Evolutionary conservation across 192 early-diverging fungal species (phyloP), one percentile per base, ranked within the genome.

Genomic region (Backusella circina): DNA sequence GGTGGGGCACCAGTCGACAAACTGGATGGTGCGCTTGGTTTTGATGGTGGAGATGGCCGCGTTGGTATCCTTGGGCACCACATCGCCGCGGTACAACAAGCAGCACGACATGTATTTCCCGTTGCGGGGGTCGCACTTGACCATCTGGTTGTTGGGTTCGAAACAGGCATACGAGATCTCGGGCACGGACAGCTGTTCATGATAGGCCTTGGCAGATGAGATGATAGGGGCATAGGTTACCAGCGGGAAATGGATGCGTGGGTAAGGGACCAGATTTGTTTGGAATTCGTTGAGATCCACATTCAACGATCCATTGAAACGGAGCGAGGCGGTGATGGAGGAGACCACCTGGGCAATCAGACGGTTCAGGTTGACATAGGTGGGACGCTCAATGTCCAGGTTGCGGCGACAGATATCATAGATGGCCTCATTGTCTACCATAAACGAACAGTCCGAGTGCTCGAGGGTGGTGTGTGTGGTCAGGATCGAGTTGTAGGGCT

Each of bases 71-170:
- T 98, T 99, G 86, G 96, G 95, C 41, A 97, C 95, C 32, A 99
- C 97, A 84, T 98, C 97, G 83, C 98, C 97, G 84, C 96, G 98
- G 90, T 98, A 99, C 76, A 98, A 85, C 72, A 98, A 89, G 87
- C 98, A 99, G 88, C 95, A 98, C 41, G 97, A 94, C 96, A 99
- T 99, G 92, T 97, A 99, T 89, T 97, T 98, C 80, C 97, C 96
- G 80, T 95, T 91, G 73, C 93, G 94, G 36, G 96, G 95, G 83
- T 97, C 95, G 81, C 96, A 98, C 92, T 98, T 98, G 84, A 98
- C 97, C 96, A 99, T 98, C 88, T 99, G 96, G 90, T 98, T 98
- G 80, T 88, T 89, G 76, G 96, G 95, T 84, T 99, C 96, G 84
- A 99, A 99, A 85, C 97, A 98, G 38, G 95, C 87, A 76, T 88